These are phyloP conservation scores for Volvox carteri DNA, from an alignment of 163 green algal species.

Conservation along the genomic window DNA sequence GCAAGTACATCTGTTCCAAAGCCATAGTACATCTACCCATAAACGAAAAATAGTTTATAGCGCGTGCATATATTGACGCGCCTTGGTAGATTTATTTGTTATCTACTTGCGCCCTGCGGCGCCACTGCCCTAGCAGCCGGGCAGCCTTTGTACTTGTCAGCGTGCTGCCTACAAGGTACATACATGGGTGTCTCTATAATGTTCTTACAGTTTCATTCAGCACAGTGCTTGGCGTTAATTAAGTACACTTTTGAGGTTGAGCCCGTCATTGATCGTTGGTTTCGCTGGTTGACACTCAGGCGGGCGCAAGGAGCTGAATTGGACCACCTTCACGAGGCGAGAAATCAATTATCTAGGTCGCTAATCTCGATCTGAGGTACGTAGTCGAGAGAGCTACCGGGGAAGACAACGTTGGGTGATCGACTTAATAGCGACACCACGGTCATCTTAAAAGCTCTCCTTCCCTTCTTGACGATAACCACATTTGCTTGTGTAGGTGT, in stretches of 20 bases:
- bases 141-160: constrained; percentile 26
- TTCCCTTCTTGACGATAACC: too few relatives aligned
- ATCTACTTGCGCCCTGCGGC: neutral
- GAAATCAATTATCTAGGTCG: neutral
- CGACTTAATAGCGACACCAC: too few relatives aligned
- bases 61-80: constrained; percentile 22
- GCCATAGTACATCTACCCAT: neutral
- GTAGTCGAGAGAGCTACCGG: neutral
- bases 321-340: neutral
- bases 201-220: neutral
- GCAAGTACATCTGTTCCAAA: neutral
- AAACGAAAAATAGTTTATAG: constrained; percentile 11
- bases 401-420: too few relatives aligned
- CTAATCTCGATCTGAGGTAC: neutral
- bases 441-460: too few relatives aligned
- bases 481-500: constrained; percentile 35
- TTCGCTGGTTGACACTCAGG: constrained; percentile 25
- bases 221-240: neutral
- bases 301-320: constrained; percentile 9
- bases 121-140: constrained; percentile 30
- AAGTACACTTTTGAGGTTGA: neutral
- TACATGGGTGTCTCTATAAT: neutral
- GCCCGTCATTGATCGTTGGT: constrained; percentile 9
- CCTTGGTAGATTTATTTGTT: constrained; percentile 11
- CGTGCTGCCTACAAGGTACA: constrained; percentile 24